A percentile compares a stretch with the other conserved stretches of the same genome.
Evolutionary conservation across 1,284 basidiomycete genomes (phyloP).

Genomic region (Pisolithus thermaeus): DNA sequence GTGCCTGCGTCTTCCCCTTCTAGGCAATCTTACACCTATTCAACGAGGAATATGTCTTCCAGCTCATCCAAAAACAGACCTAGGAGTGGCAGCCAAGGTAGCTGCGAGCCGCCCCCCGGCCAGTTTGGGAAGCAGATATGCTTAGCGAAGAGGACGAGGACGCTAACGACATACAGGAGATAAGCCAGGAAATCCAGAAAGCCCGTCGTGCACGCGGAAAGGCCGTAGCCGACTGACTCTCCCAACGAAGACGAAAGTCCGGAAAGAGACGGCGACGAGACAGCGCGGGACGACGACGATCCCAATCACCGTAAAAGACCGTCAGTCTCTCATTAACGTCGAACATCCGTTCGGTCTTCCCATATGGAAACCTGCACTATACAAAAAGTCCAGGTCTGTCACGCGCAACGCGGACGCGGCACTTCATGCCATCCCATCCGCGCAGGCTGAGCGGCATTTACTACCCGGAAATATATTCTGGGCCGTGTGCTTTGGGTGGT

Average conservation of each 20-base stretch:
- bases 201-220: constrained; percentile 25
- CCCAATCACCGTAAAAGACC: constrained; percentile 94
- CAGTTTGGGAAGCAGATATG: constrained; percentile 36
- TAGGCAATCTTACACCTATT: constrained; percentile 37
- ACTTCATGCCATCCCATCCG: constrained; percentile 87
- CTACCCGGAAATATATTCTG: constrained; percentile 93
- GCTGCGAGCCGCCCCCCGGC: constrained; percentile 35
- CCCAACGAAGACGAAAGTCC: constrained; percentile 32
- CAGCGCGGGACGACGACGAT: constrained; percentile 58
- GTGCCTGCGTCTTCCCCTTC: constrained; percentile 36
- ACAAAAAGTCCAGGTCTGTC: constrained; percentile 96
- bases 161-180: constrained; percentile 26
- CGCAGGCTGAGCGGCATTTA: constrained; percentile 86
- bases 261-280: constrained; percentile 31
- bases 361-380: constrained; percentile 99
- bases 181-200: constrained; percentile 24
- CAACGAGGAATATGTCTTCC: constrained; percentile 42
- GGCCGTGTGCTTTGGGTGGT: constrained; percentile 86
- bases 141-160: constrained; percentile 45
- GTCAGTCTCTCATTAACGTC: constrained; percentile 98
- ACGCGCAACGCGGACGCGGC: constrained; percentile 95
- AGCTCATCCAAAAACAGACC: constrained; percentile 42
- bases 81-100: constrained; percentile 58
- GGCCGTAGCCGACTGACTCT: constrained; percentile 18
- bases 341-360: constrained; percentile 99